These are phyloP conservation scores for Colletotrichum sp. DNA, from an alignment of 2,329 filamentous ascomycete genomes.

Conservation along the genomic window DNA sequence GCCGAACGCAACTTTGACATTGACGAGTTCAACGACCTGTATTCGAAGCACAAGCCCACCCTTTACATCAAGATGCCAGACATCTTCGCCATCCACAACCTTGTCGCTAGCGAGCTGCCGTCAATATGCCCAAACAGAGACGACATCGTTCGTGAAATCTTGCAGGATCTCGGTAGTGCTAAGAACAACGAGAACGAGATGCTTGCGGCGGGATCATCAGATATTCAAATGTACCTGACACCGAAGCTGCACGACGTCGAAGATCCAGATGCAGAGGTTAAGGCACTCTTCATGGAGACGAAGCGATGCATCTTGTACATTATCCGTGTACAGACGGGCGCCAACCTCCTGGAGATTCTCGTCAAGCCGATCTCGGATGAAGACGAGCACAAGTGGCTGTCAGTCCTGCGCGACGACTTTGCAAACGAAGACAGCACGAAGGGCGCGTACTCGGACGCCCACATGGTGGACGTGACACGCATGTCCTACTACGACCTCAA, in stretches of 20 bases:
- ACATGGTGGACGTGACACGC: constrained; percentile 86
- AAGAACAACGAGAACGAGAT: constrained; percentile 97
- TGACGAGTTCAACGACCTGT: constrained; percentile 98
- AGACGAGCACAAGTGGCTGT: constrained; percentile 88
- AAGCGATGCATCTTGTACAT: constrained; percentile 98
- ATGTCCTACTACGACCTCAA: constrained; percentile 94
- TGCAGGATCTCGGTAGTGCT: constrained; percentile 92
- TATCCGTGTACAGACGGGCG: constrained; percentile 91
- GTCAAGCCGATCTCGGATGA: constrained; percentile 86
- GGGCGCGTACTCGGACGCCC: constrained; percentile 88
- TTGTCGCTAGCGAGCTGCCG: constrained; percentile 80
- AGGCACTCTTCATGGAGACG: constrained; percentile 96
- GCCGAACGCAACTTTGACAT: constrained; percentile 95
- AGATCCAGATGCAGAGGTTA: constrained; percentile 91
- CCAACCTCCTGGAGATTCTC: constrained; percentile 93
- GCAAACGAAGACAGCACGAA: constrained; percentile 69
- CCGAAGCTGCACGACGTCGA: constrained; percentile 89
- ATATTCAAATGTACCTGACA: constrained; percentile 89
- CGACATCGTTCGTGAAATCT: constrained; percentile 87
- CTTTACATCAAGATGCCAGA: constrained; percentile 99
- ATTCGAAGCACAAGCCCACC: constrained; percentile 94
- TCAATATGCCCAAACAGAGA: constrained; percentile 81
- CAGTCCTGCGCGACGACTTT: constrained; percentile 83
- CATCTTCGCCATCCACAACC: constrained; percentile 93
- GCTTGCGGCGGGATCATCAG: constrained; percentile 81